Evolutionary conservation across 257 asterid species (phyloP).

Genomic region (Solanum appendiculatum): DNA sequence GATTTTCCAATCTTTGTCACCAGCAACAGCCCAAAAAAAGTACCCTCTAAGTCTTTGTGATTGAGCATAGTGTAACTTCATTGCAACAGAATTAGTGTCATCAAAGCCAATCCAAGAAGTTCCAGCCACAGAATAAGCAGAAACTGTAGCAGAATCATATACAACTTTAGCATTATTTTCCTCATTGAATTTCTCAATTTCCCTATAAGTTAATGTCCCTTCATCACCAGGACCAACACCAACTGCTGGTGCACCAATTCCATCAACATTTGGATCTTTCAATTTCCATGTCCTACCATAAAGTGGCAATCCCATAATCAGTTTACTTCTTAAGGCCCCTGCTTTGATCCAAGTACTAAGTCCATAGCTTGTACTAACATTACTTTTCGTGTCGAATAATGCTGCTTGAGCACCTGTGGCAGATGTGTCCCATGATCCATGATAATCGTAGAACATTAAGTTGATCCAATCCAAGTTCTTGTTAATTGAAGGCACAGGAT

Average conservation of each 20-base stretch:
- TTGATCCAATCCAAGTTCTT: slow-evolving; percentile 68
- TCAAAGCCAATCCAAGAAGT: slow-evolving; percentile 74
- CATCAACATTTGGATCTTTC: slow-evolving; percentile 26
- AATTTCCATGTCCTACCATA: slow-evolving; percentile 75
- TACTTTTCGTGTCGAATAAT: slow-evolving; percentile 40
- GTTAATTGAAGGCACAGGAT: slow-evolving; percentile 42
- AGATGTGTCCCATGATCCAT: slow-evolving; percentile 51
- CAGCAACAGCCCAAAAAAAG: slow-evolving; percentile 70
- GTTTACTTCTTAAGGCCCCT: slow-evolving; percentile 41
- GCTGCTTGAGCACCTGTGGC: slow-evolving; percentile 78
- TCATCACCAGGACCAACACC: slow-evolving; percentile 52
- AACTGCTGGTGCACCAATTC: slow-evolving; percentile 63
- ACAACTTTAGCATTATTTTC: slow-evolving; percentile 38
- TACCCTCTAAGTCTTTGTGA: slow-evolving; percentile 49
- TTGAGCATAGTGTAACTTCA: slow-evolving; percentile 40
- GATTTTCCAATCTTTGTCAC: slow-evolving; percentile 47
- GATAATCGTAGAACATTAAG: slow-evolving; percentile 66
- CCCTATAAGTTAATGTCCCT: slow-evolving; percentile 29
- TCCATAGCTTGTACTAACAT: slow-evolving; percentile 62
- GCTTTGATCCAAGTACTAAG: slow-evolving; percentile 53
- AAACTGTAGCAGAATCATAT: slow-evolving; percentile 38
- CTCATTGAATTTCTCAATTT: slow-evolving; percentile 45
- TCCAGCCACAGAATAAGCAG: slow-evolving; percentile 60
- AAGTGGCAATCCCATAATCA: slow-evolving; percentile 73
- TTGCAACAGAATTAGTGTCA: slow-evolving; percentile 26